Base-by-base conservation (phyloP, 495 filamentous ascomycete genomes). In the Hypoxylon trugodes region DNA sequence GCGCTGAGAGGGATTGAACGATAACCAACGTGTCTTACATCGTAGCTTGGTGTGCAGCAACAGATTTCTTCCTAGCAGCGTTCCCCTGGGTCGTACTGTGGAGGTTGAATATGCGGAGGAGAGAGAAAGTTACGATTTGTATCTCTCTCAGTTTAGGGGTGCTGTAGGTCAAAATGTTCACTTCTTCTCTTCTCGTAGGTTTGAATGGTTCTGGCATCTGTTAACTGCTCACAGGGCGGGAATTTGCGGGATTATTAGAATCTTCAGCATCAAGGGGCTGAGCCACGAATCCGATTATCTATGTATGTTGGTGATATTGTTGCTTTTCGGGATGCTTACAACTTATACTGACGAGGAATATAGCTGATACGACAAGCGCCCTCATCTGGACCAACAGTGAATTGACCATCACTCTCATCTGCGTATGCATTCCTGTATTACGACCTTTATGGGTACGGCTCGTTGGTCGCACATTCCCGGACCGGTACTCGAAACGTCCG, bases 61-160 rank as follows among this genome's bases (percentile, higher is more conserved):
- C 76, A 46, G 81, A 82, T 66, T 75, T 83, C 54, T 74, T 83
- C 71, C 76, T 74, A 24, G 75, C 73, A 30, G 65, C 63, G 25
- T 79, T 78, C 37, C 82, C 82, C 0, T 78, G 81, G 61, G 57
- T 79, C 10, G 69, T 85, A 8, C 71, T 83, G 6, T 81, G 78
- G 78, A 76, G 77, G 2, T 69, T 83, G 16, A 74, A 84, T 30
- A 80, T 85, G 61, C 70, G 72, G 28, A 67, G 60, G 37, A 70
- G 70, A 32, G 81, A 79, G 24, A 82, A 83, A 50, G 65, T 78
- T 38, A 77, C 75, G 6, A 79, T 85, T 16, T 76, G 76, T 42
- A 69, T 68, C 0, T 75, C 78, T 16, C 79, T 84, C 74, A 80
- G 82, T 26, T 64, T 83, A 2, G 82, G 82, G 8, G 53, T 82